These are phyloP conservation scores for Dioszegia crocea DNA, from an alignment of 768 basidiomycete species.

Conservation along the genomic window DNA sequence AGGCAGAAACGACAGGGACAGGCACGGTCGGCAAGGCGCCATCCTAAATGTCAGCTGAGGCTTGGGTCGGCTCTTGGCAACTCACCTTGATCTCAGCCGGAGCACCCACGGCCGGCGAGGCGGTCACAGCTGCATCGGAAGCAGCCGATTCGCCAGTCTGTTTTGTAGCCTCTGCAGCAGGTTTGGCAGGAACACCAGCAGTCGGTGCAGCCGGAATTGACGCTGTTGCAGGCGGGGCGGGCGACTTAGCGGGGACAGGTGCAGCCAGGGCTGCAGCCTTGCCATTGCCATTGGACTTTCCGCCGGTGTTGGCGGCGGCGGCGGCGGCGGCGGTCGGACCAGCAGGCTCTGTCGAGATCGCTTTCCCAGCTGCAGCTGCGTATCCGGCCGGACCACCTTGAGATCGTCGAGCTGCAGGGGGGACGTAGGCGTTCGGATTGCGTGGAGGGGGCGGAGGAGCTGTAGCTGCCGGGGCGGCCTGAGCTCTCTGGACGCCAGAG, in stretches of 20 bases:
- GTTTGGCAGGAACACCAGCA: neutral
- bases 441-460: conserved; percentile 42
- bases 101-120: neutral
- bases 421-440: conserved; percentile 82
- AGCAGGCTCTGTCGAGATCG: neutral
- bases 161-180: neutral
- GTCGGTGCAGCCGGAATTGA: conserved; percentile 10
- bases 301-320: too few species aligned
- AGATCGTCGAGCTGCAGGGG: conserved; percentile 75
- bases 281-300: conserved; percentile 4
- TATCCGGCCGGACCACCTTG: conserved; percentile 11
- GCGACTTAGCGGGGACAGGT: conserved; percentile 1
- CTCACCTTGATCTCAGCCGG: conserved; percentile 10
- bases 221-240: conserved; percentile 4
- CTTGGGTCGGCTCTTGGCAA: too few species aligned
- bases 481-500: conserved; percentile 10
- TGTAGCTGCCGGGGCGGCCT: neutral
- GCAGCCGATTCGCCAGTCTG: neutral
- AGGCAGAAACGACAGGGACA: conserved; percentile 52
- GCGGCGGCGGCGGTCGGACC: too few species aligned
- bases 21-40: too few species aligned
- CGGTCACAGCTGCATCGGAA: neutral
- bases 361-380: conserved; percentile 9
- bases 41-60: conserved; percentile 18
- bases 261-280: conserved; percentile 8